Base-by-base conservation (phyloP, 306 rosid genomes). In the Cucurbita moschata region DNA sequence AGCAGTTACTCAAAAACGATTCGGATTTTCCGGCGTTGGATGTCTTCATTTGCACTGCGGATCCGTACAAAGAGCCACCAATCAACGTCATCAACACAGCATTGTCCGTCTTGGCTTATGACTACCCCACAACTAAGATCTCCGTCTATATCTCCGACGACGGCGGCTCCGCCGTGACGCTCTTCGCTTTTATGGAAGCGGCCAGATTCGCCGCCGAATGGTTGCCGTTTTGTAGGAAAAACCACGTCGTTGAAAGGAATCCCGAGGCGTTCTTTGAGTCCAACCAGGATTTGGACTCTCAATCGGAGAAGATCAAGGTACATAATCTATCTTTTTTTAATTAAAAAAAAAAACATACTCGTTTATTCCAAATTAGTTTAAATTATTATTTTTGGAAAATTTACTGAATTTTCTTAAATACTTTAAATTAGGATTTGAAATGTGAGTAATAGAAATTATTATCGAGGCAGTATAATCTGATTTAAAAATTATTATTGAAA, bases 61-160 rank as follows among this genome's bases (percentile, higher is more conserved):
- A 85, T 72, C 88, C 84, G 2, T 64, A 38, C 76, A 85, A 85
- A 60, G 88, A 85, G 81, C 86, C 88, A 7, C 88, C 88, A 7
- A 67, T 80, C 78, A 61, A 43, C 43, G 78, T 78, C 21, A 80
- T 80, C 3, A 85, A 80, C 75, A 80, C 86, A 0, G 88, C 85
- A 11, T 42, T 85, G 16, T 85, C 88, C 8, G 88, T 70, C 7
- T 73, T 85, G 88, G 81, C 83, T 1, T 82, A 72, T 37, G 86
- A 85, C 8, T 85, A 82, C 40, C 85, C 85, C 39, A 11, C 75
- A 4, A 76, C 43, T 39, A 85, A 82, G 81, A 18, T 85, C 1
- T 85, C 88, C 1, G 78, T 85, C 5, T 82, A 80, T 30, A 78
- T 82, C 7, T 85, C 88, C 1, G 88, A 85, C 65, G 88, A 85